Percentiles rank a stretch among this genome's conserved stretches.
These are phyloP conservation scores for Phytophthora macrochlamydospora DNA, from an alignment of 352 stramenopile species.

Conservation along the genomic window DNA sequence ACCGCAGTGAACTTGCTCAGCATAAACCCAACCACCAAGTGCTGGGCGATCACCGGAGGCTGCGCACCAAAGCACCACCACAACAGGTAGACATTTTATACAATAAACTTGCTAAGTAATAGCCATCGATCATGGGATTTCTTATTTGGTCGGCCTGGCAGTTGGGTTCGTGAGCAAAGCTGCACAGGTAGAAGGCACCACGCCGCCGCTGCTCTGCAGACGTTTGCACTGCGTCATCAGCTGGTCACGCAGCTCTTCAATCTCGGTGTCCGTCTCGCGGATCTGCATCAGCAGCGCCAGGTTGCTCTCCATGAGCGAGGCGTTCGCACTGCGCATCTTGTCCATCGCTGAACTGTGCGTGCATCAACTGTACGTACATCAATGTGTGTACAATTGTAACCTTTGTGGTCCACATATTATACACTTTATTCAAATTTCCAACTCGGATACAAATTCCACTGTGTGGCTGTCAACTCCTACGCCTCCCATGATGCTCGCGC, in stretches of 20 bases:
- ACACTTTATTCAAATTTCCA: background rate
- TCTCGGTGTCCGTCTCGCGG: constrained; percentile 49
- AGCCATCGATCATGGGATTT: no score
- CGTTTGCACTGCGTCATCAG: constrained; percentile 33
- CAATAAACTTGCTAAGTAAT: no score
- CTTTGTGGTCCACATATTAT: no score
- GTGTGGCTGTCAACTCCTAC: constrained; percentile 24
- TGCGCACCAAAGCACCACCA: constrained; percentile 32
- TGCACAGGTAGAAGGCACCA: constrained; percentile 34
- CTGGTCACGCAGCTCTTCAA: constrained; percentile 30
- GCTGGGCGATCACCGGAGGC: constrained; percentile 63
- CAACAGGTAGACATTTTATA: no score
- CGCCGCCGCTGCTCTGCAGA: constrained; percentile 30
- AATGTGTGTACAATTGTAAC: background rate
- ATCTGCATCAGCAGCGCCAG: constrained; percentile 57
- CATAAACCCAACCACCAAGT: constrained; percentile 58
- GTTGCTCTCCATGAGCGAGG: constrained; percentile 62
- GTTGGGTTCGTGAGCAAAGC: constrained; percentile 29
- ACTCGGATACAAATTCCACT: constrained; percentile 6
- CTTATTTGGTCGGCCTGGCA: no score
- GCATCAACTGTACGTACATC: background rate
- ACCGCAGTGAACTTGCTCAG: constrained; percentile 54
- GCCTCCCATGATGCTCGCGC: constrained; percentile 41
- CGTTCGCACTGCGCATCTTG: constrained; percentile 43
- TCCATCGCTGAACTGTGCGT: constrained; percentile 16